Conservation (phyloP, 176 grass and related monocot species). For the Otatea glauca region DNA sequence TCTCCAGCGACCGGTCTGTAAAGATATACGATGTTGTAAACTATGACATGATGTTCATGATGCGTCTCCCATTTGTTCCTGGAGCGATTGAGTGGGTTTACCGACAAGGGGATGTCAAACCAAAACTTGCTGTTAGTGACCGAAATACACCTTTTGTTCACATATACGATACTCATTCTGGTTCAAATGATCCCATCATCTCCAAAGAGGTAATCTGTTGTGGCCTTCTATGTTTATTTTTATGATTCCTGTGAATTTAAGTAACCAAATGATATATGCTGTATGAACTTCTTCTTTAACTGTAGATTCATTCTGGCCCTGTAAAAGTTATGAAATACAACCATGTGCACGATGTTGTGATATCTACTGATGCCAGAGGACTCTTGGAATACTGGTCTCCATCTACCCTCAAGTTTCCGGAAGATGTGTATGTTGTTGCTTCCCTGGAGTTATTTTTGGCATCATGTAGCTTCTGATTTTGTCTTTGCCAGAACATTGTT, state of each 20-base stretch:
- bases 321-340: constrained; percentile 97
- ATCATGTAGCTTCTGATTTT: constrained; percentile 19
- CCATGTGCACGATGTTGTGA: constrained; percentile 60
- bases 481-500: background rate
- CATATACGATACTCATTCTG: constrained; percentile 87
- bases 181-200: constrained; percentile 89
- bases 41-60: constrained; percentile 99
- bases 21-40: constrained; percentile 99
- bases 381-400: constrained; percentile 94
- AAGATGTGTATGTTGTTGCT: constrained; percentile 65
- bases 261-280: constrained; percentile 2
- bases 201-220: constrained; percentile 74
- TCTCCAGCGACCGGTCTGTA: constrained; percentile 70
- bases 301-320: constrained; percentile 84
- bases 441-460: constrained; percentile 14
- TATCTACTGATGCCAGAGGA: constrained; percentile 84
- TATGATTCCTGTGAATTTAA: constrained; percentile 26
- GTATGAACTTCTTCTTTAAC: constrained; percentile 26
- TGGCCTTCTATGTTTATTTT: constrained; percentile 8
- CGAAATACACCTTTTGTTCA: constrained; percentile 63
- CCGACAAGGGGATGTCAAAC: constrained; percentile 85
- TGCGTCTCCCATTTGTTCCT: constrained; percentile 81
- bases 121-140: constrained; percentile 90
- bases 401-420: constrained; percentile 74
- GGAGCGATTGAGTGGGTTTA: constrained; percentile 92